phyloP scores from a whole-genome alignment of 73 alveolate genomes.

The Urostyla sp. region DNA sequence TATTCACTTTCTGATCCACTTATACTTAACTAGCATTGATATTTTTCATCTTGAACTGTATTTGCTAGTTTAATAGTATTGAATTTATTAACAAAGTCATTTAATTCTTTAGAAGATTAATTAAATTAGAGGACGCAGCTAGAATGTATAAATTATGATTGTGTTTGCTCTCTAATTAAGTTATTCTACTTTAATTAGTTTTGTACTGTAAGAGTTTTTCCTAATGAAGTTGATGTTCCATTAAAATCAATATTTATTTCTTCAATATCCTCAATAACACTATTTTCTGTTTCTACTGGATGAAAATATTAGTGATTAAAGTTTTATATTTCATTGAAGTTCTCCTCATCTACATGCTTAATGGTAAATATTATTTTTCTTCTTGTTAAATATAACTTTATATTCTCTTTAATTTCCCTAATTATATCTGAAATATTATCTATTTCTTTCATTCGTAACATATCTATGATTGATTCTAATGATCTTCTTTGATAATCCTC shows the following conservation, averaged over 20 bases:
- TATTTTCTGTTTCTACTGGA: background rate
- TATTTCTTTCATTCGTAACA: background rate
- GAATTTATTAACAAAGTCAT: background rate
- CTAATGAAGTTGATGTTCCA: too few species aligned
- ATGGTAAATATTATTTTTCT: background rate
- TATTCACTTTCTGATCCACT: slow-evolving; percentile 11
- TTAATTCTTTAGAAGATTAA: background rate
- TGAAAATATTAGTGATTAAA: background rate
- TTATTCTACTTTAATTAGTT: too few species aligned
- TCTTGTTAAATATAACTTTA: background rate
- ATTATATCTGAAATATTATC: background rate
- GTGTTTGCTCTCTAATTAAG: background rate
- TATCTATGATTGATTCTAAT: background rate
- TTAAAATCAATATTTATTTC: too few species aligned
- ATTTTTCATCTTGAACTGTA: background rate
- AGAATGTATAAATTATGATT: too few species aligned
- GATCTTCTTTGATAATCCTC: background rate
- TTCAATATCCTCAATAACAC: background rate
- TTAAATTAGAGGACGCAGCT: too few species aligned
- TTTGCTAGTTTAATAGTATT: background rate
- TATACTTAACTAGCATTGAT: background rate
- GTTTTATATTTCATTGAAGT: background rate
- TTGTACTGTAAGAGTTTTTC: too few species aligned
- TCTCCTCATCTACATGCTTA: background rate
- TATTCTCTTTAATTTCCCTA: background rate